phyloP scores from a whole-genome alignment of 2,329 filamentous ascomycete species.

The Alternaria solani region DNA sequence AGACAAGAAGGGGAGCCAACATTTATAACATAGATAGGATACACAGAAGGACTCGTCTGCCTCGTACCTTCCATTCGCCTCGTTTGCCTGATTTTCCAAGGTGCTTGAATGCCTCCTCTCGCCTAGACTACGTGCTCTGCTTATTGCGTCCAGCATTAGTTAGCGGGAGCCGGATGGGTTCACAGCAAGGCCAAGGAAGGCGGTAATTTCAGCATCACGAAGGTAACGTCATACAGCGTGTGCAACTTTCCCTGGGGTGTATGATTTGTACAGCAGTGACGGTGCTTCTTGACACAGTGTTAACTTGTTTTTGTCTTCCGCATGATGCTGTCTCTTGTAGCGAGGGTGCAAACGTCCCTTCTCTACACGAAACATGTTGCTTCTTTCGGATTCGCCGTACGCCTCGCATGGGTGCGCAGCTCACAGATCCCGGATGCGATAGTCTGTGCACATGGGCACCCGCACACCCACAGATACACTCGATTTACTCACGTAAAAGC shows the following conservation, averaged over 20 bases:
- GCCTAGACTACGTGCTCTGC: neutral
- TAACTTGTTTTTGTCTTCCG: neutral
- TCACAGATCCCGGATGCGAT: neutral
- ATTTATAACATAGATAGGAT: neutral
- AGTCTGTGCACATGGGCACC: neutral
- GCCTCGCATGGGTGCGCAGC: neutral
- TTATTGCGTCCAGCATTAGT: neutral
- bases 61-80: neutral
- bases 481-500: neutral
- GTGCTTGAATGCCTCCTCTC: neutral
- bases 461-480: neutral
- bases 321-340: neutral
- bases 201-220: neutral
- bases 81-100: neutral
- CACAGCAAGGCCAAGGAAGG: neutral
- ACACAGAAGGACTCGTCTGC: neutral
- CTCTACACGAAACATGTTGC: neutral
- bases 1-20: neutral
- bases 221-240: neutral
- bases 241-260: neutral
- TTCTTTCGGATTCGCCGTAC: neutral
- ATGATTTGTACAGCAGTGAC: neutral
- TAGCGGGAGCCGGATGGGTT: neutral
- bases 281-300: neutral
- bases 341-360: neutral